Base-by-base conservation (phyloP, 805 yeast species). In the Suhomyces faveliae region DNA sequence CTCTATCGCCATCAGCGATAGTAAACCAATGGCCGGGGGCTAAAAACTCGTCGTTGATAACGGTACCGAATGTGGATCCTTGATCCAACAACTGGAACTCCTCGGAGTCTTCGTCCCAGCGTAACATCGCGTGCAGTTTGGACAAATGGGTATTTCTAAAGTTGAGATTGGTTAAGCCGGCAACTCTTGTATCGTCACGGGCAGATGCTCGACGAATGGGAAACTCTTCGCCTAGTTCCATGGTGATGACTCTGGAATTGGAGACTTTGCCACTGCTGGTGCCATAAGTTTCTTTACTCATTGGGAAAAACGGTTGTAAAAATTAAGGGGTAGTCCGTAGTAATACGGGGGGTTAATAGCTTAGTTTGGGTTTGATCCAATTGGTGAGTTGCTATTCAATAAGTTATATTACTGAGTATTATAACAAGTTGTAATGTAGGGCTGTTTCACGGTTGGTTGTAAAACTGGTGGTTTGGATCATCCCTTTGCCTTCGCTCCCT, bases 21-120 rank as follows among this genome's bases (percentile, higher is more conserved):
- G 42, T 41, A 42, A 52, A 46, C 56, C 46, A 43, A 12, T 23
- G 13, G 9, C 42, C 46, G 5, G 37, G 22, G 12, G 38, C 5
- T 3, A 43, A 17, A 21, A 60, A 57, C 6, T 57, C 42, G 23
- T 59, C 56, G 47, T 69, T 65, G 46, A 67, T 42, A 7, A 68
- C 50, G 13, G 77, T 71, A 1, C 77, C 77, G 55, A 71, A 72
- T 15, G 71, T 69, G 5, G 76, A 70, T 22, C 51, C 51, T 22
- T 51, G 46, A 48, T 73, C 78, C 49, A 55, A 58, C 37, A 69
- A 43, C 30, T 45, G 56, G 27, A 71, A 56, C 11, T 22, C 35
- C 12, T 58, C 59, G 23, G 62, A 51, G 4, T n/a, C n/a, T n/a
- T 39, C 48, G 35, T 46, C 39, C 37, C 37, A 33, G 45, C 48